phyloP scores from a whole-genome alignment of 768 basidiomycete species.

The Kwoniella newhampshirensis region DNA sequence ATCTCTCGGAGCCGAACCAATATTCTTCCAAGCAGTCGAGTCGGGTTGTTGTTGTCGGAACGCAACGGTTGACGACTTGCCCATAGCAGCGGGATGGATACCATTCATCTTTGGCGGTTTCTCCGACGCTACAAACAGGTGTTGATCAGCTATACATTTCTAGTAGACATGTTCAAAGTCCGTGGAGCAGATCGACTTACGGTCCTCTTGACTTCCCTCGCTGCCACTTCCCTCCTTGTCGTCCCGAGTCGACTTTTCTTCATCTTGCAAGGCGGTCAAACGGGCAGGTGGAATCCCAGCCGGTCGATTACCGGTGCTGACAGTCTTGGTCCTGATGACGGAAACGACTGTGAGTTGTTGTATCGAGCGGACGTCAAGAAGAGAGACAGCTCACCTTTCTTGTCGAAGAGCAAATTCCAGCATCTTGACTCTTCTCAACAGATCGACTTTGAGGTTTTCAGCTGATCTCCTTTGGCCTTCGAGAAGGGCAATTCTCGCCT shows the following conservation, averaged over 20 bases:
- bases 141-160: not conserved
- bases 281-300: slow-evolving; percentile 30
- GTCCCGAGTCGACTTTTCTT: slow-evolving; percentile 34
- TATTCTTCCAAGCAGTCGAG: slow-evolving; percentile 57
- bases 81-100: slow-evolving; percentile 35
- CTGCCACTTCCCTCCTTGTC: slow-evolving; percentile 42
- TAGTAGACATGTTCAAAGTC: not conserved
- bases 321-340: slow-evolving; percentile 30
- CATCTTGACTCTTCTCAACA: slow-evolving; percentile 98
- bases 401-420: slow-evolving; percentile 94
- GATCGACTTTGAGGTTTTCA: slow-evolving; percentile 93
- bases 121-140: slow-evolving; percentile 9
- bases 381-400: slow-evolving; percentile 73
- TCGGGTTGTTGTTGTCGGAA: slow-evolving; percentile 32
- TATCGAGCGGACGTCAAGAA: not conserved
- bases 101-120: slow-evolving; percentile 15
- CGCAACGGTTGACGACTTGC: slow-evolving; percentile 22
- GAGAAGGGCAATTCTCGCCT: slow-evolving; percentile 95
- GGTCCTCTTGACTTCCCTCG: slow-evolving; percentile 34
- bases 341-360: not conserved
- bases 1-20: slow-evolving; percentile 76
- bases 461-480: slow-evolving; percentile 96
- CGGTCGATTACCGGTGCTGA: slow-evolving; percentile 15
- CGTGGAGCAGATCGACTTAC: not conserved
- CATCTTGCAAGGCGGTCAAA: slow-evolving; percentile 39